Conservation (phyloP, 495 filamentous ascomycete genomes). For the Collariella sp. region DNA sequence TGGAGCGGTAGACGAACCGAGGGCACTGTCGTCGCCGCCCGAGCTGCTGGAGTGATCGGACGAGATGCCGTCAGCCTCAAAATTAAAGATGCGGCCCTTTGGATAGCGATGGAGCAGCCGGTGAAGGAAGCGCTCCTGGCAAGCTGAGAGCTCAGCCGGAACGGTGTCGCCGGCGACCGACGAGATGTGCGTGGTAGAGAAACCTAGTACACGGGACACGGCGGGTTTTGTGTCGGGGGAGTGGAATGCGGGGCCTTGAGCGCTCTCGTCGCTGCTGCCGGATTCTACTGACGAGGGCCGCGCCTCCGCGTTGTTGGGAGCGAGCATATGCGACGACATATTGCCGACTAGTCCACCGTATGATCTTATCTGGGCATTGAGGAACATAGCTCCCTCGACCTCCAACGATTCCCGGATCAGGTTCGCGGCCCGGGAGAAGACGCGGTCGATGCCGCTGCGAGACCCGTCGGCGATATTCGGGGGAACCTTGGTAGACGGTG, state of each 20-base stretch:
- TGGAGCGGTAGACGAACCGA: background rate
- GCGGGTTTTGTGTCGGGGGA: background rate
- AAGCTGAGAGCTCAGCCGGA: background rate
- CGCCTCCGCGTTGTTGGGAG: slow-evolving; percentile 8
- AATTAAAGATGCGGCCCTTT: slow-evolving; percentile 50
- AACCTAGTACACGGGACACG: slow-evolving; percentile 25
- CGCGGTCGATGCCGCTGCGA: slow-evolving; percentile 10
- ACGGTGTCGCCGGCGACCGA: slow-evolving; percentile 18
- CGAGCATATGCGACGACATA: background rate
- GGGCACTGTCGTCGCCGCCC: too few species aligned
- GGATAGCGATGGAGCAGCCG: slow-evolving; percentile 50
- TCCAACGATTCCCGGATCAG: slow-evolving; percentile 45
- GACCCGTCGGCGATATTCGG: too few species aligned
- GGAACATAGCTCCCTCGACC: slow-evolving; percentile 44
- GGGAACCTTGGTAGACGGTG: too few species aligned
- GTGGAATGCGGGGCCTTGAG: background rate
- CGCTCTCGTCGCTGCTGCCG: too few species aligned
- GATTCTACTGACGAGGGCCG: too few species aligned
- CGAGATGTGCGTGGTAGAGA: slow-evolving; percentile 24
- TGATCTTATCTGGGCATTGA: slow-evolving; percentile 37
- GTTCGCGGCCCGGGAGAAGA: slow-evolving; percentile 39
- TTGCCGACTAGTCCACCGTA: slow-evolving; percentile 16
- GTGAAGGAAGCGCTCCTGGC: slow-evolving; percentile 37
- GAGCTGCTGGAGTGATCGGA: slow-evolving; percentile 1
- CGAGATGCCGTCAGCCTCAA: slow-evolving; percentile 37